Conservation (phyloP, 2,329 filamentous ascomycete genomes). For the Paracoccidioides brasiliensis region DNA sequence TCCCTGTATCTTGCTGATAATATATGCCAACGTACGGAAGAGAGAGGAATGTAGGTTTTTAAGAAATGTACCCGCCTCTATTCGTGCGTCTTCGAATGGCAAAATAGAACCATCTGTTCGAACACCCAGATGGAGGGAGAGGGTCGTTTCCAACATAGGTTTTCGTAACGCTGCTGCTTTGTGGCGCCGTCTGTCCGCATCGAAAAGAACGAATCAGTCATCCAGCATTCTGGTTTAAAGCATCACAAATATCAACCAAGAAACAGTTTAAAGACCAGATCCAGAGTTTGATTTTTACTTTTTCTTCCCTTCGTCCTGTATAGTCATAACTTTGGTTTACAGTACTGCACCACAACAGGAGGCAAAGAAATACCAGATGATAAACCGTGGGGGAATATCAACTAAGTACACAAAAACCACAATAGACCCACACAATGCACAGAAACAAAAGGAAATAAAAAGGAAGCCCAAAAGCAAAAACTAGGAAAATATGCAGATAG, state of each 20-base stretch:
- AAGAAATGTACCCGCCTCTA: too few relatives aligned
- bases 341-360: neutral
- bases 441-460: neutral
- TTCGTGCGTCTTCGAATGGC: too few relatives aligned
- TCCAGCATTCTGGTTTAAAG: too few relatives aligned
- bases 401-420: neutral
- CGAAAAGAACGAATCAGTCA: too few relatives aligned
- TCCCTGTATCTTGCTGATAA: neutral
- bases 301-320: neutral
- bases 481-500: neutral
- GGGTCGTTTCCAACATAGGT: too few relatives aligned
- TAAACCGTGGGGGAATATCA: neutral
- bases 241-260: too few relatives aligned
- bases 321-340: neutral
- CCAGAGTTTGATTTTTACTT: neutral
- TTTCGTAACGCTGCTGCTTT: too few relatives aligned
- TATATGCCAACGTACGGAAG: neutral
- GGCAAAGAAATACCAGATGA: neutral
- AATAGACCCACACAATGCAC: neutral
- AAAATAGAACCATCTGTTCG: too few relatives aligned
- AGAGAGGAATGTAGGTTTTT: too few relatives aligned
- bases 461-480: neutral
- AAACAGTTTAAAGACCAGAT: too few relatives aligned
- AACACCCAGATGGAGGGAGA: too few relatives aligned
- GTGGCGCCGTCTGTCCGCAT: too few relatives aligned